A percentile compares a stretch with the other conserved stretches of the same genome.
These are phyloP conservation scores for Pseudogymnoascus sp. DNA, from an alignment of 2,329 filamentous ascomycete species.

Conservation along the genomic window DNA sequence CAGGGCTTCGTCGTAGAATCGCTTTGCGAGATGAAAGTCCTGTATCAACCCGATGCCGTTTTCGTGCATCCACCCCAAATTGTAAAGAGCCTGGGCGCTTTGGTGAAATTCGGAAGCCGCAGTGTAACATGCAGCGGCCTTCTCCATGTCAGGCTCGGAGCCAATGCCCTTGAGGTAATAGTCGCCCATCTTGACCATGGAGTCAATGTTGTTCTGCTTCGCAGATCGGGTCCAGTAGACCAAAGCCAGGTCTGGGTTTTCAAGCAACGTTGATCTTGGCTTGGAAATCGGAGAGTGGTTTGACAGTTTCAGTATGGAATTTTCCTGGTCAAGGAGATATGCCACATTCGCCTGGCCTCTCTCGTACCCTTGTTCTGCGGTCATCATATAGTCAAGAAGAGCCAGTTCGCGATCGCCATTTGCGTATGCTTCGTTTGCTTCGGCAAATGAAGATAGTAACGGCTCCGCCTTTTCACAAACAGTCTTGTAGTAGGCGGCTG, in stretches of 20 bases:
- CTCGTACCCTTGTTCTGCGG: conserved; percentile 67
- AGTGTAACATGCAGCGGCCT: conserved; percentile 87
- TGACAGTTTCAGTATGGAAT: conserved; percentile 42
- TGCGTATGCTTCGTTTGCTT: conserved; percentile 60
- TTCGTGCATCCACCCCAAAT: conserved; percentile 98
- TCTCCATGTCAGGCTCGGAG: conserved; percentile 62
- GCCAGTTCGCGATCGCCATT: conserved; percentile 56
- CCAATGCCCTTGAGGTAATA: conserved; percentile 87
- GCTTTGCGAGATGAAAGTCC: conserved; percentile 93
- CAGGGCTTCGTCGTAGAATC: conserved; percentile 88
- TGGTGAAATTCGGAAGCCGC: conserved; percentile 85
- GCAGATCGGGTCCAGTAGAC: conserved; percentile 95
- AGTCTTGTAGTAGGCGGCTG: conserved; percentile 59
- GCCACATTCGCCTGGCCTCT: conserved; percentile 64
- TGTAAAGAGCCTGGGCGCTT: conserved; percentile 92
- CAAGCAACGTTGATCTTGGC: conserved; percentile 37
- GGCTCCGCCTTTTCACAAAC: conserved; percentile 50
- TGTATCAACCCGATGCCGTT: conserved; percentile 88
- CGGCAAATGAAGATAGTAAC: conserved; percentile 53
- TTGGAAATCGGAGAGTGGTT: conserved; percentile 28
- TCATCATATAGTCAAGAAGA: conserved; percentile 60
- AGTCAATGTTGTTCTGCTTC: conserved; percentile 86
- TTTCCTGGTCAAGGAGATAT: conserved; percentile 58
- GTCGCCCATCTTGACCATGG: conserved; percentile 95
- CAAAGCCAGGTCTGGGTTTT: conserved; percentile 50